Conservation (phyloP, 78 protist genomes). For the Chrysochromulina tobinii region DNA sequence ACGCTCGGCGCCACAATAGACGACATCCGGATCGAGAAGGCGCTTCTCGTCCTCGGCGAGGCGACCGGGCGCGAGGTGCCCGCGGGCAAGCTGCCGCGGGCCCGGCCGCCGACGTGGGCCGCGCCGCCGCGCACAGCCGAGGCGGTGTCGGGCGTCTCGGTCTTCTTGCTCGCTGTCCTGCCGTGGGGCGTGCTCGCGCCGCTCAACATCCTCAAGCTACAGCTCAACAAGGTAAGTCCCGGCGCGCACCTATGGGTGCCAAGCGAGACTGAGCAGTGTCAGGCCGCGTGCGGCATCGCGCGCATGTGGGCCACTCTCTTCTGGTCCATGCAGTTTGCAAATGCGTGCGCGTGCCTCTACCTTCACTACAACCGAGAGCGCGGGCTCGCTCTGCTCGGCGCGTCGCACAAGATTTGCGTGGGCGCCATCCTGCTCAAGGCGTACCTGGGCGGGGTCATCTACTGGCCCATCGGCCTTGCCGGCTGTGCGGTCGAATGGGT, state of each 20-base stretch:
- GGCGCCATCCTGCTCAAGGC: neutral
- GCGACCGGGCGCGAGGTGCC: no score
- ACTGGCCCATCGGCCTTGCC: neutral
- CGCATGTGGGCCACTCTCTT: conserved; percentile 32
- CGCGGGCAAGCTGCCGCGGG: no score
- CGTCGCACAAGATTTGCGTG: neutral
- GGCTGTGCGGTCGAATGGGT: neutral
- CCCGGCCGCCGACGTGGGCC: no score
- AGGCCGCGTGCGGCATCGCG: conserved; percentile 19
- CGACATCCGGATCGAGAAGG: no score
- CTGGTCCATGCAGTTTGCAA: neutral
- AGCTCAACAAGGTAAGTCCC: neutral
- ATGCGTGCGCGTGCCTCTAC: neutral
- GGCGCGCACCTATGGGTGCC: conserved; percentile 21
- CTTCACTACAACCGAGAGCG: neutral
- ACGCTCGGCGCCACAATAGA: no score
- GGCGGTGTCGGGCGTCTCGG: no score
- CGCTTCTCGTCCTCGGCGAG: no score
- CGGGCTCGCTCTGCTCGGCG: neutral
- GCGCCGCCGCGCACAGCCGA: no score
- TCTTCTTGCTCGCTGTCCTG: neutral
- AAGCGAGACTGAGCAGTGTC: neutral
- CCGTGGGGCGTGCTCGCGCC: conserved; percentile 17
- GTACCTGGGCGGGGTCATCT: neutral
- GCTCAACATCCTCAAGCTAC: neutral